Evolutionary conservation across 2,329 filamentous ascomycete species (phyloP).

Genomic region (Apiospora kogelbergensis): DNA sequence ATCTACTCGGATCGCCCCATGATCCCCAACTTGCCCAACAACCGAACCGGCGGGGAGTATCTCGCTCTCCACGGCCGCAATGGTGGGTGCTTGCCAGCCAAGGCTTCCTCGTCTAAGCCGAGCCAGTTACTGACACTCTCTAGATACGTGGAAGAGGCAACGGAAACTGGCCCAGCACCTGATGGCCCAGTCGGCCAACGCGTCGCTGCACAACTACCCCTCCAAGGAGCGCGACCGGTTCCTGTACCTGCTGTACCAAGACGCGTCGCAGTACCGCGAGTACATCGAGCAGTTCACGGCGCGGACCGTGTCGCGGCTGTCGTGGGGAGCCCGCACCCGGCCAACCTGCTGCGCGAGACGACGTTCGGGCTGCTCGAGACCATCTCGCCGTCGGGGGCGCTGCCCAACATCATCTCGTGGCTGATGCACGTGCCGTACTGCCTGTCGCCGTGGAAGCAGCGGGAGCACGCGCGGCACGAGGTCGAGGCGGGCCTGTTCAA

Average conservation of each 20-base stretch:
- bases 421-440: conserved; percentile 38
- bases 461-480: conserved; percentile 39
- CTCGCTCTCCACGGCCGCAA: conserved; percentile 44
- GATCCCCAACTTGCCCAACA: conserved; percentile 48
- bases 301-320: conserved; percentile 44
- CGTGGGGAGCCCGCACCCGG: conserved; percentile 43
- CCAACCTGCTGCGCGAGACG: conserved; percentile 40
- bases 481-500: conserved; percentile 39
- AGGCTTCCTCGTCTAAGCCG: neutral
- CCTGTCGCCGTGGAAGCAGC: conserved; percentile 45
- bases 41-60: conserved; percentile 47
- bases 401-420: conserved; percentile 41
- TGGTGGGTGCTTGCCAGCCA: conserved; percentile 26
- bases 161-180: conserved; percentile 44
- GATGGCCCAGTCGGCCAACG: conserved; percentile 39
- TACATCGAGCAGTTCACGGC: conserved; percentile 48
- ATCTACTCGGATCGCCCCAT: conserved; percentile 49
- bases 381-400: conserved; percentile 44
- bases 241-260: conserved; percentile 39
- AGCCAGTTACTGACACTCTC: neutral
- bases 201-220: conserved; percentile 41
- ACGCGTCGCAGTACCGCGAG: conserved; percentile 43
- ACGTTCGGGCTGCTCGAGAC: conserved; percentile 46
- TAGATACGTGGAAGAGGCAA: conserved; percentile 50
- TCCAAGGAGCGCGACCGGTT: conserved; percentile 45